These are phyloP conservation scores for Pholiota molesta DNA, from an alignment of 768 basidiomycete genomes.

Conservation along the genomic window DNA sequence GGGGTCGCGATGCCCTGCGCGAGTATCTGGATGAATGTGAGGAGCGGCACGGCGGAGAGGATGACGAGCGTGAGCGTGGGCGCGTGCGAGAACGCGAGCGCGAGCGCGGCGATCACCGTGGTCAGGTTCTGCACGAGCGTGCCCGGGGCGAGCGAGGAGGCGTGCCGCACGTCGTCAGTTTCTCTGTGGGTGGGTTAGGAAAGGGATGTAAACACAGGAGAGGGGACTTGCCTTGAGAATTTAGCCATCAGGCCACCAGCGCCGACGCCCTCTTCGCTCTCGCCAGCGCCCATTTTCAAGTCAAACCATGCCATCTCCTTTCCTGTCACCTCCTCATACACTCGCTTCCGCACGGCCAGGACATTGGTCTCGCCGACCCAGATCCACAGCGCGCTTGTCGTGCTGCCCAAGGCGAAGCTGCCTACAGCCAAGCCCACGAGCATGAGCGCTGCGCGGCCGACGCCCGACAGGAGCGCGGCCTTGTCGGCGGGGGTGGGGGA, in stretches of 20 bases:
- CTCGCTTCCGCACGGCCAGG: slow-evolving; percentile 61
- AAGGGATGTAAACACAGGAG: not conserved
- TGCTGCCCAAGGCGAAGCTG: slow-evolving; percentile 70
- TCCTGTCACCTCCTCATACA: slow-evolving; percentile 66
- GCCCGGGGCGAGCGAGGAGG: slow-evolving; percentile 80
- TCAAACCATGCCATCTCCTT: slow-evolving; percentile 95
- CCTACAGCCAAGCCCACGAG: slow-evolving; percentile 68
- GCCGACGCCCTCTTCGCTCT: slow-evolving; percentile 55
- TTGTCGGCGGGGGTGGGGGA: slow-evolving; percentile 42
- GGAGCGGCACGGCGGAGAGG: slow-evolving; percentile 83
- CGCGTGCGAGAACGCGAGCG: slow-evolving; percentile 81
- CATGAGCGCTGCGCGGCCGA: slow-evolving; percentile 65
- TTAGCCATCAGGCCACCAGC: slow-evolving; percentile 94
- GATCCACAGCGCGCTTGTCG: slow-evolving; percentile 84
- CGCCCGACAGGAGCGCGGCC: slow-evolving; percentile 52
- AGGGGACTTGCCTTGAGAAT: slow-evolving; percentile 68
- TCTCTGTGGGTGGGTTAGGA: slow-evolving; percentile 55
- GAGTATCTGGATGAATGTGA: slow-evolving; percentile 74
- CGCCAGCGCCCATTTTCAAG: slow-evolving; percentile 63
- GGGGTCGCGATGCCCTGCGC: slow-evolving; percentile 74
- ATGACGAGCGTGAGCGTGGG: slow-evolving; percentile 90
- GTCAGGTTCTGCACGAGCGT: slow-evolving; percentile 79
- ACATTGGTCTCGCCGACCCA: slow-evolving; percentile 84
- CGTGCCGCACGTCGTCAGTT: slow-evolving; percentile 91
- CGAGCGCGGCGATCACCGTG: slow-evolving; percentile 76